phyloP scores from a whole-genome alignment of 1,284 basidiomycete genomes.

The Leccinum griseonigrum region DNA sequence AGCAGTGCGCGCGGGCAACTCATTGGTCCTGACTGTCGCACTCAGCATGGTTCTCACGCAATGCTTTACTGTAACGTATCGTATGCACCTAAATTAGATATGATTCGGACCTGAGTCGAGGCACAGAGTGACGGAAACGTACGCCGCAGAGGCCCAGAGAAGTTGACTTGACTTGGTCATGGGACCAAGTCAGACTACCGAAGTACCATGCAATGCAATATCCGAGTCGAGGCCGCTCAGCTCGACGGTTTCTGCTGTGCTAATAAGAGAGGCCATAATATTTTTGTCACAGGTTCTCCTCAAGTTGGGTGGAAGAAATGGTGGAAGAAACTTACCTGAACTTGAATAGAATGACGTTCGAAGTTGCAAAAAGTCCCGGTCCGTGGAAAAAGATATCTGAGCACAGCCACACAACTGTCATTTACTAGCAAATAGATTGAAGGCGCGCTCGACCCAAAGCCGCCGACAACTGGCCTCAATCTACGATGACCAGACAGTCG shows the following conservation, averaged over 20 bases:
- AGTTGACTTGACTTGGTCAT: not conserved
- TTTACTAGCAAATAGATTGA: not conserved
- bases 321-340: not conserved
- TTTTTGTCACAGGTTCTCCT: not conserved
- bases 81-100: constrained; percentile 3
- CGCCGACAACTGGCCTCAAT: not conserved
- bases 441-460: not conserved
- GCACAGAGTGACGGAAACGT: not conserved
- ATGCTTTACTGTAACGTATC: not conserved
- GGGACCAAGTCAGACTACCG: not conserved
- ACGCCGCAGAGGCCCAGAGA: not conserved
- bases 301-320: constrained; percentile 4
- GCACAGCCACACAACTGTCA: not conserved
- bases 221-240: not conserved
- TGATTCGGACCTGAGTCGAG: not conserved
- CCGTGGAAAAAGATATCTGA: not conserved
- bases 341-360: not conserved
- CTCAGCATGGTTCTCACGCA: not conserved
- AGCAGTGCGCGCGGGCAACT: constrained; percentile 1
- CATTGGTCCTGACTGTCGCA: not conserved
- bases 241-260: constrained; percentile 4
- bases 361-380: not conserved
- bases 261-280: not conserved
- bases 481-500: not conserved
- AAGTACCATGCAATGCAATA: not conserved